Percentiles rank a stretch among this genome's conserved stretches.
Conservation (phyloP, 176 grass and related monocot species). For the Hsuehochloa calcarea region DNA sequence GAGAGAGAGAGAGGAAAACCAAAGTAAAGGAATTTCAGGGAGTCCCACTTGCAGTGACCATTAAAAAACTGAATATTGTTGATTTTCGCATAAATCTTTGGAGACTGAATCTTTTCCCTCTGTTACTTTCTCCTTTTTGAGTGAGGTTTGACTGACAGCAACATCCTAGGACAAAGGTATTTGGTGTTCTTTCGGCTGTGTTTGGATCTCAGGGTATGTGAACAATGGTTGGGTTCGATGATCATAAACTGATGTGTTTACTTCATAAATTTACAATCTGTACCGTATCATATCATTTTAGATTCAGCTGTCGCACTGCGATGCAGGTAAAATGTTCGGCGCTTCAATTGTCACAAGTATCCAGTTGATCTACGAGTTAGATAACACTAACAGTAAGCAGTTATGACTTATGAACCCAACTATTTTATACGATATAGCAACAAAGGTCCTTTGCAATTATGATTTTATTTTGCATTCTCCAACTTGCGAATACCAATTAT, state of each 20-base stretch:
- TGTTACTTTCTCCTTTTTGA: not conserved
- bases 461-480: no score
- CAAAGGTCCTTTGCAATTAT: not conserved
- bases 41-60: not conserved
- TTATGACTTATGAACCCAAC: not conserved
- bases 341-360: not conserved
- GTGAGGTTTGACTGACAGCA: not conserved
- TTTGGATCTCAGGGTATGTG: not conserved
- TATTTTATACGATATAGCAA: not conserved
- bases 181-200: not conserved
- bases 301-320: not conserved
- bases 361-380: not conserved
- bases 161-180: not conserved
- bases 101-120: not conserved
- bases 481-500: no score
- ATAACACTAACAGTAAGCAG: not conserved
- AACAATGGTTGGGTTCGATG: not conserved
- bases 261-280: not conserved
- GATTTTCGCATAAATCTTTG: not conserved
- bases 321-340: not conserved
- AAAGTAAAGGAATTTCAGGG: not conserved
- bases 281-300: not conserved
- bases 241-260: not conserved
- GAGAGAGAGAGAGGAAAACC: no score
- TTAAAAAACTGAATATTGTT: not conserved